phyloP scores from a whole-genome alignment of 2,329 filamentous ascomycete species.

The Xylaria sp. region DNA sequence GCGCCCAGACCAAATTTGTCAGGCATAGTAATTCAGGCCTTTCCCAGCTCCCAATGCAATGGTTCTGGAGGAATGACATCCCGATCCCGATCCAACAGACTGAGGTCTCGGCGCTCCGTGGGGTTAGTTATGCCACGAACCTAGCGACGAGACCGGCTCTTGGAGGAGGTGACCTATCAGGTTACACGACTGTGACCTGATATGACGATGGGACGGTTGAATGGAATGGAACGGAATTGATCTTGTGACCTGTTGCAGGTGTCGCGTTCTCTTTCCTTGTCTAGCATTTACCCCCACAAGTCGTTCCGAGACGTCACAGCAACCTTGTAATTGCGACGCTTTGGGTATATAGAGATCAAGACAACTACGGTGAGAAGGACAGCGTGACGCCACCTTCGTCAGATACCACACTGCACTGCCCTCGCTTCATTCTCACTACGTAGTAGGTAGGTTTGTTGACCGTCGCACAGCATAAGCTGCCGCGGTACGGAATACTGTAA shows the following conservation, averaged over 20 bases:
- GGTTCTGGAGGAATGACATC: conserved; percentile 21
- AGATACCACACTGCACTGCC: conserved; percentile 12
- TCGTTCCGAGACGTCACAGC: conserved; percentile 18
- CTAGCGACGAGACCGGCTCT: conserved; percentile 16
- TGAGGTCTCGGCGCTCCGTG: conserved; percentile 1
- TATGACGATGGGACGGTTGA: conserved; percentile 6
- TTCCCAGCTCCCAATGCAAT: conserved; percentile 15
- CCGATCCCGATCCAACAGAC: conserved; percentile 5
- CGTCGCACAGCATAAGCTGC: conserved; percentile 34
- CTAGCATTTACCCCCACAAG: background rate
- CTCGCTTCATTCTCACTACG: conserved; percentile 2
- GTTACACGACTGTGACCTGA: conserved; percentile 25
- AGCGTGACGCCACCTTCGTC: conserved; percentile 19
- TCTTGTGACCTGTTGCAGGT: conserved; percentile 33
- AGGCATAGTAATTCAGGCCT: conserved; percentile 22
- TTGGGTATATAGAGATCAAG: background rate
- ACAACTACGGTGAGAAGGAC: conserved; percentile 1
- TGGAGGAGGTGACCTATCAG: conserved; percentile 27
- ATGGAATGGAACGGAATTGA: conserved; percentile 12
- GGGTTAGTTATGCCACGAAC: conserved; percentile 1
- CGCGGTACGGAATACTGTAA: conserved; percentile 35
- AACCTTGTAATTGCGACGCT: background rate
- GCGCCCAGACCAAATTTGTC: conserved; percentile 18
- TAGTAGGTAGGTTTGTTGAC: background rate
- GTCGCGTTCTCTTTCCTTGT: conserved; percentile 26